phyloP scores from a whole-genome alignment of 768 basidiomycete species.

The Auricularia sp. region DNA sequence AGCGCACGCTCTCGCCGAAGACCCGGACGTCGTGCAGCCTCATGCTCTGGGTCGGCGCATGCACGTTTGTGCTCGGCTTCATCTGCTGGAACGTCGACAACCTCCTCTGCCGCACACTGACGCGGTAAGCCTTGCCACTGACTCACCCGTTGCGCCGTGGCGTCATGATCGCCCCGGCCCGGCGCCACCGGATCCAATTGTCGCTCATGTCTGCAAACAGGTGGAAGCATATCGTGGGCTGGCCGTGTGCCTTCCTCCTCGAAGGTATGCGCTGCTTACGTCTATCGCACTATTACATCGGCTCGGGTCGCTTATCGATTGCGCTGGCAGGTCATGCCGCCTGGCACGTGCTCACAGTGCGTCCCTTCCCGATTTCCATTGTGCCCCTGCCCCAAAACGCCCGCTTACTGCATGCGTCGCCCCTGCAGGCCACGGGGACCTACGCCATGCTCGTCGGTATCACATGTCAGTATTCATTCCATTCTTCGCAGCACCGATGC shows the following conservation, averaged over 20 bases:
- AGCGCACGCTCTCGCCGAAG: slow-evolving; percentile 18
- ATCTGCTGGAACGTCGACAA: slow-evolving; percentile 76
- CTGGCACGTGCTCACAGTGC: slow-evolving; percentile 63
- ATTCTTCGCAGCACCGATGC: slow-evolving; percentile 24
- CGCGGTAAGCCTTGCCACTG: slow-evolving; percentile 12
- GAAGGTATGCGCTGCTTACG: slow-evolving; percentile 34
- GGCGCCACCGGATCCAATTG: not conserved
- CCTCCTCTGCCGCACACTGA: slow-evolving; percentile 53
- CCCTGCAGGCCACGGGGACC: slow-evolving; percentile 34
- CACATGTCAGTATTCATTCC: slow-evolving; percentile 20
- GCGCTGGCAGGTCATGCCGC: slow-evolving; percentile 47
- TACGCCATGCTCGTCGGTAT: slow-evolving; percentile 18
- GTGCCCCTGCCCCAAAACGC: too few relatives aligned
- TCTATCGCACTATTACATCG: not conserved
- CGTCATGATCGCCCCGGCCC: not conserved
- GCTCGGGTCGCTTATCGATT: not conserved
- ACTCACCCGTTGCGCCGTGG: not conserved
- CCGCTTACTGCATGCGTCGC: not conserved
- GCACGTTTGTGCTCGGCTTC: slow-evolving; percentile 53
- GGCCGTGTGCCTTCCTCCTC: slow-evolving; percentile 56
- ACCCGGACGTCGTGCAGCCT: slow-evolving; percentile 28
- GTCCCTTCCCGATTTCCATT: slow-evolving; percentile 10
- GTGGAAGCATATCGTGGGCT: slow-evolving; percentile 48
- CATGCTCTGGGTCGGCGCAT: slow-evolving; percentile 43
- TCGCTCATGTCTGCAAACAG: not conserved